These are phyloP conservation scores for Diplocarpon rosae DNA, from an alignment of 2,329 filamentous ascomycete genomes.

Conservation along the genomic window DNA sequence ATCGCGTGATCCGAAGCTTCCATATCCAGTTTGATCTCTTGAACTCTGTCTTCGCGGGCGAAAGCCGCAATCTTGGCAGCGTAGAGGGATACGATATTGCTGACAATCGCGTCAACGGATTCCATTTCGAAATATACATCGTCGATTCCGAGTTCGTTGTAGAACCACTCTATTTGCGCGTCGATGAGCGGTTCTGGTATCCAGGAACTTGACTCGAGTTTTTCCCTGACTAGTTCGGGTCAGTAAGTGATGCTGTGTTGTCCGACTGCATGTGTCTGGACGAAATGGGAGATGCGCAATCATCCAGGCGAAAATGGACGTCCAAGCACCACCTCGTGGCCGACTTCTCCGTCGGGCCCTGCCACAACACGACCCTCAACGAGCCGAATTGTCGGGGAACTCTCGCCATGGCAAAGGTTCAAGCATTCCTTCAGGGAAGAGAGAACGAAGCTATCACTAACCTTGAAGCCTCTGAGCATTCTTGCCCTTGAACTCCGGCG, in stretches of 20 bases:
- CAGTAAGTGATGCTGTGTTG: slow-evolving; percentile 5
- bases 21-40: slow-evolving; percentile 93
- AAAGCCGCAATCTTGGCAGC: slow-evolving; percentile 93
- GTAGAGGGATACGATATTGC: slow-evolving; percentile 91
- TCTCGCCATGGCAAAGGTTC: no score
- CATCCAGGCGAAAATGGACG: no score
- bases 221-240: slow-evolving; percentile 43
- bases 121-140: slow-evolving; percentile 97
- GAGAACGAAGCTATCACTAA: slow-evolving; percentile 11
- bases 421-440: neutral
- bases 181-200: slow-evolving; percentile 77
- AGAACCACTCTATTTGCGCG: slow-evolving; percentile 89
- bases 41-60: slow-evolving; percentile 81
- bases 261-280: no score
- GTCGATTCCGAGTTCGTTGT: slow-evolving; percentile 93
- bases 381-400: no score
- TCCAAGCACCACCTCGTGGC: no score
- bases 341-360: no score
- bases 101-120: slow-evolving; percentile 74
- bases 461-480: slow-evolving; percentile 49
- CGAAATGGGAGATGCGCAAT: no score
- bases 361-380: no score
- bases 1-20: slow-evolving; percentile 91
- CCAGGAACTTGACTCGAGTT: slow-evolving; percentile 64
- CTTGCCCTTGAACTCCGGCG: slow-evolving; percentile 89